A percentile compares a stretch with the other conserved stretches of the same genome.
These are phyloP conservation scores for Teratosphaeriaceae sp. DNA, from an alignment of 2,329 filamentous ascomycete species.

Conservation along the genomic window DNA sequence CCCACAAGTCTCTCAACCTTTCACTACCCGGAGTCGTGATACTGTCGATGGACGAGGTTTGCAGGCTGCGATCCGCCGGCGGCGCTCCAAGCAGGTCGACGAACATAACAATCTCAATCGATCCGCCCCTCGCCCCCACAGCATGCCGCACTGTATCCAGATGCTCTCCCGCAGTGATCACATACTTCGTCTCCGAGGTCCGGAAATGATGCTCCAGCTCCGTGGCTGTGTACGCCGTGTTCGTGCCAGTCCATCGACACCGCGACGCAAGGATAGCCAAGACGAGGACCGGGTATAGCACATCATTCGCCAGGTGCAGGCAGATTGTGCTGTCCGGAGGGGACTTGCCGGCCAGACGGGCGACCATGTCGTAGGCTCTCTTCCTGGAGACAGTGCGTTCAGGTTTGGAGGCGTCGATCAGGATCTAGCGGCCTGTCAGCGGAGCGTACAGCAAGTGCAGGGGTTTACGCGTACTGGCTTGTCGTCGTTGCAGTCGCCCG, in stretches of 20 bases:
- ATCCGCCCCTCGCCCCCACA: slow-evolving; percentile 22
- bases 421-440: slow-evolving; percentile 14
- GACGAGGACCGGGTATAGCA: slow-evolving; percentile 41
- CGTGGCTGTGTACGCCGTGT: slow-evolving; percentile 40
- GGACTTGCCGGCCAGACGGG: slow-evolving; percentile 21
- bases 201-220: slow-evolving; percentile 44
- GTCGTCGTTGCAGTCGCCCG: slow-evolving; percentile 15
- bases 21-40: not conserved
- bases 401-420: slow-evolving; percentile 27
- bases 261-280: slow-evolving; percentile 45
- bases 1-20: slow-evolving; percentile 9
- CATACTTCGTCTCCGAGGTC: slow-evolving; percentile 38
- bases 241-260: slow-evolving; percentile 46
- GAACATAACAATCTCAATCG: slow-evolving; percentile 25
- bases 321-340: slow-evolving; percentile 22
- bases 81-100: slow-evolving; percentile 17
- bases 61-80: too few species aligned
- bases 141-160: slow-evolving; percentile 31
- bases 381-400: slow-evolving; percentile 17
- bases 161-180: slow-evolving; percentile 38
- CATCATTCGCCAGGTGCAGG: slow-evolving; percentile 26
- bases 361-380: slow-evolving; percentile 18
- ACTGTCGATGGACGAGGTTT: not conserved
- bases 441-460: slow-evolving; percentile 1
- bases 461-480: slow-evolving; percentile 10